These are phyloP conservation scores for Stenocarpella maydis DNA, from an alignment of 2,329 filamentous ascomycete species.

Conservation along the genomic window DNA sequence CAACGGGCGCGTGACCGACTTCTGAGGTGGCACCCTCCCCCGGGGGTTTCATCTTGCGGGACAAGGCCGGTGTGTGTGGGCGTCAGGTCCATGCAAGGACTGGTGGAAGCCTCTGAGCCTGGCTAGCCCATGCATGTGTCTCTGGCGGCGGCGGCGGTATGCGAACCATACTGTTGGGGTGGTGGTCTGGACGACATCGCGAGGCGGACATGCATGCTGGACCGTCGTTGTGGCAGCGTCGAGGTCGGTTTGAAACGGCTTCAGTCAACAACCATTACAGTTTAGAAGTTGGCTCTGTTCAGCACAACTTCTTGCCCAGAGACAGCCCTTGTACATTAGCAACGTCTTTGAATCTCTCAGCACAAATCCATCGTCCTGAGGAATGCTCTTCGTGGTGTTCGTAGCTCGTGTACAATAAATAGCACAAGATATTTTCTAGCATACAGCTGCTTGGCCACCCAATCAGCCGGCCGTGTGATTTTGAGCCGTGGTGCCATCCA, in stretches of 20 bases:
- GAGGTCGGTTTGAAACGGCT: neutral
- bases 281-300: neutral
- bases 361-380: neutral
- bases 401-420: slow-evolving; percentile 20
- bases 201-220: no score
- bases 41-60: no score
- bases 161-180: no score
- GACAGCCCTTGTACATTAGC: neutral
- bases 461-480: neutral
- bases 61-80: no score
- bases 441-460: neutral
- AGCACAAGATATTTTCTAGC: neutral
- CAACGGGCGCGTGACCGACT: slow-evolving; percentile 94
- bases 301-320: neutral
- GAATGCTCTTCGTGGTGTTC: slow-evolving; percentile 9
- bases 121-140: no score
- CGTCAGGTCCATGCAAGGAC: no score
- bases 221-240: no score
- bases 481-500: neutral
- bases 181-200: neutral
- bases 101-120: no score
- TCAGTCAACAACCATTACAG: neutral
- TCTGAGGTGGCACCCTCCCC: slow-evolving; percentile 48
- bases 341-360: neutral
- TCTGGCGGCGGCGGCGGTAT: no score